Conservation (phyloP, 768 basidiomycete genomes). For the Leccinum barrowsii region DNA sequence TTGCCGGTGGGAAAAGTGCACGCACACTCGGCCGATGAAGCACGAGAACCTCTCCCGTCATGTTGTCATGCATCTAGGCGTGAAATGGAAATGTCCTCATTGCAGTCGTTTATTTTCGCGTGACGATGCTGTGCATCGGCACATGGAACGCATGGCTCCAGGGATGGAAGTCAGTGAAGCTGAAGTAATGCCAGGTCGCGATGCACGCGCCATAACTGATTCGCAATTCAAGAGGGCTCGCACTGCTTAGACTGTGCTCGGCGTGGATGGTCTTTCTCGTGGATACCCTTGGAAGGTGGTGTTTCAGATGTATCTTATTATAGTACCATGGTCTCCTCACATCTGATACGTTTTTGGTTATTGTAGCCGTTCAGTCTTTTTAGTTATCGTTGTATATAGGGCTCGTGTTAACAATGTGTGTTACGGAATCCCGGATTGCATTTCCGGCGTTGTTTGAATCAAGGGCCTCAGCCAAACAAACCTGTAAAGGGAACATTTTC, state of each 20-base stretch:
- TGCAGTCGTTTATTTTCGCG: constrained; percentile 27
- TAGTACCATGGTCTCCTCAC: constrained; percentile 3
- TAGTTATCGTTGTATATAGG: background rate
- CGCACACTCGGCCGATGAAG: constrained; percentile 23
- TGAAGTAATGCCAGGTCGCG: constrained; percentile 21
- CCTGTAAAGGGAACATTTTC: constrained; percentile 14
- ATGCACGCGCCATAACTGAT: constrained; percentile 13
- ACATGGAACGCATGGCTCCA: constrained; percentile 28
- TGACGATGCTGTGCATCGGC: constrained; percentile 31
- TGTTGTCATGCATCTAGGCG: constrained; percentile 26
- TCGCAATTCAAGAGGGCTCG: background rate
- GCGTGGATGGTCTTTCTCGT: background rate
- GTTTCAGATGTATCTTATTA: background rate
- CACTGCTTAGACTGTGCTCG: constrained; percentile 5
- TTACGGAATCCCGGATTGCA: background rate
- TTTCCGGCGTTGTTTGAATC: constrained; percentile 17
- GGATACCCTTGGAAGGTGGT: background rate
- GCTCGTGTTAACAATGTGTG: background rate
- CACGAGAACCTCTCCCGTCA: constrained; percentile 33
- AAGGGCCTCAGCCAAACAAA: constrained; percentile 14
- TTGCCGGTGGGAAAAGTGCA: constrained; percentile 27
- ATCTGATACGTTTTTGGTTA: background rate
- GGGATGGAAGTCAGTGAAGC: constrained; percentile 21
- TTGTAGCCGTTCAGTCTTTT: background rate
- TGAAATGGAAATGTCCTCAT: constrained; percentile 30